Evolutionary conservation across 2,329 filamentous ascomycete genomes (phyloP), one percentile per base, ranked within the genome.

Genomic region (Cladorrhinum sp.): DNA sequence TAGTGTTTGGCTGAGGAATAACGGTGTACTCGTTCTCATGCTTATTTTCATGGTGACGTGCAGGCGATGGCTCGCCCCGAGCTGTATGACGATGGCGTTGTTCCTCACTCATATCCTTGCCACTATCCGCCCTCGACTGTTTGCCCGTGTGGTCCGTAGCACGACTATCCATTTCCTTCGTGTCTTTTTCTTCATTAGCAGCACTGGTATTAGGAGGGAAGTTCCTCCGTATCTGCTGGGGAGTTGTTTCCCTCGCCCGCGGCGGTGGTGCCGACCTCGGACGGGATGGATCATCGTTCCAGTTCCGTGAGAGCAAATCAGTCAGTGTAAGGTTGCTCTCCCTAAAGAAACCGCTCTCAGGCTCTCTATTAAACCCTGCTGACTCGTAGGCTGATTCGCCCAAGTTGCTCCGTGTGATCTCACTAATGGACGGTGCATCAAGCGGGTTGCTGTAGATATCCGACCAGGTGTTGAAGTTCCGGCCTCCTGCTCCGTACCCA

Each of bases 401-500:
- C 2, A 51, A 8, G 16, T 61, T 62, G 18, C 59, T 55, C 10
- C 58, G 28, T 2, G 62, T 56, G 1, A 64, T 36, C n/a, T 66
- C 65, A 23, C 63, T 65, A 8, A 65, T 26, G 4, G 63, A 62
- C 6, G 62, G 64, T 23, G 59, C 66, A 3, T 55, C 52, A 3
- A 61, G 58, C 9, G 55, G 58, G 24, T 30, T 33, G 18, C 61
- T 57, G 12, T 58, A 54, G 8, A 58, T 60, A 9, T 66, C 67
- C 1, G 64, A 63, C 67, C 66, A 70, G 3, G 66, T 57, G 26
- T 60, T 55, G 39, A 64, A 42, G 58, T 53, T 16, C 48, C 61
- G 21, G 24, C 58, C 12, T 55, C 62, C 20, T 68, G 65, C 23
- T 71, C 68, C 20, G 72, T 70, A 69, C 52, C 75, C 79, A 57